These are phyloP conservation scores for Pseudogymnoascus sp. DNA, from an alignment of 2,329 filamentous ascomycete species.

Conservation along the genomic window DNA sequence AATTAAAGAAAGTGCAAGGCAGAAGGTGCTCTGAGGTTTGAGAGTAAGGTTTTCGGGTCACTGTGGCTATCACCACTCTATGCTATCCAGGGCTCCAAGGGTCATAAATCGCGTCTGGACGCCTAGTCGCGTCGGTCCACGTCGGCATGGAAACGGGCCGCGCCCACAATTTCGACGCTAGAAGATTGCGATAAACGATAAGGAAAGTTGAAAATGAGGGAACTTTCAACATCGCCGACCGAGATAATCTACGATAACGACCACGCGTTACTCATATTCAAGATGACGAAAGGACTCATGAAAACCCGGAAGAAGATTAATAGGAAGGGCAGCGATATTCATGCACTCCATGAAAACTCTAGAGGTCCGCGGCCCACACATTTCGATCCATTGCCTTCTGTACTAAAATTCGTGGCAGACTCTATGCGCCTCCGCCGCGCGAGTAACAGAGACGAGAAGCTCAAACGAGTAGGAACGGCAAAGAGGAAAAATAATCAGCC, in stretches of 20 bases:
- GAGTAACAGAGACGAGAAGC: constrained; percentile 70
- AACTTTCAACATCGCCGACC: constrained; percentile 1
- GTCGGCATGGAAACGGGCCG: constrained; percentile 13
- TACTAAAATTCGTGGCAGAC: constrained; percentile 38
- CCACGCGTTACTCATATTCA: constrained; percentile 19
- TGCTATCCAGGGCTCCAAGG: not conserved
- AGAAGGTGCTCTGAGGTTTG: not conserved
- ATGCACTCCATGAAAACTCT: constrained; percentile 78
- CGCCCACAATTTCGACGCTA: constrained; percentile 17
- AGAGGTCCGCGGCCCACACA: constrained; percentile 32
- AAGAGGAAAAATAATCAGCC: constrained; percentile 69
- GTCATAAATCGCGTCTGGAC: not conserved
- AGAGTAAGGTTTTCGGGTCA: not conserved
- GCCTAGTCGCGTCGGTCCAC: constrained; percentile 3
- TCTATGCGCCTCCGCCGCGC: constrained; percentile 75
- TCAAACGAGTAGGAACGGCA: constrained; percentile 63
- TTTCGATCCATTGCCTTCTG: not conserved
- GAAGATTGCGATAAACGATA: constrained; percentile 13
- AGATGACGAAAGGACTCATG: constrained; percentile 68
- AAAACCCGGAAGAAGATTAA: constrained; percentile 86
- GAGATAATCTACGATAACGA: constrained; percentile 1
- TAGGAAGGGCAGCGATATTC: constrained; percentile 67
- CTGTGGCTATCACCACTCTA: not conserved
- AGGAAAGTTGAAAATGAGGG: constrained; percentile 5
- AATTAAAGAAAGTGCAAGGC: not conserved